Percentiles rank a stretch among this genome's conserved stretches.
Evolutionary conservation across 2,329 filamentous ascomycete species (phyloP).

Genomic region (Claviceps cyperi): DNA sequence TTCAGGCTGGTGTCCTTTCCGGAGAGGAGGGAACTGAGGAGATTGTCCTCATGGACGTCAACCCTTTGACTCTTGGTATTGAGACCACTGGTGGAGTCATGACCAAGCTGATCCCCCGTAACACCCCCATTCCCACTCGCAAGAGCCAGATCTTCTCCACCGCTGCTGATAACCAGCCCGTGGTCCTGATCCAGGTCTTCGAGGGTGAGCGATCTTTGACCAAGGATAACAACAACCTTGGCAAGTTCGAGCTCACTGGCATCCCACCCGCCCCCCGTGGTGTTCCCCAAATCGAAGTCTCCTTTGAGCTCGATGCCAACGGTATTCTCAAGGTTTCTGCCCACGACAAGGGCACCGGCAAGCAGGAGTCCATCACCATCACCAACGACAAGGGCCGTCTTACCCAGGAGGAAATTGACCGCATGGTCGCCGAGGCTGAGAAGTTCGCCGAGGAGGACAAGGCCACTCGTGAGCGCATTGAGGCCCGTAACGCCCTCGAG

Average conservation of each 20-base stretch:
- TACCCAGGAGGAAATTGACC: conserved; percentile 91
- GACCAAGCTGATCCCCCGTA: conserved; percentile 90
- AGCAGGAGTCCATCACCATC: conserved; percentile 94
- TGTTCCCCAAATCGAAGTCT: conserved; percentile 95
- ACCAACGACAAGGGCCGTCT: conserved; percentile 99
- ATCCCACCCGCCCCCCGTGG: conserved; percentile 92
- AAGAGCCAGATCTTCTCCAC: conserved; percentile 98
- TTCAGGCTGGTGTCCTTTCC: conserved; percentile 90
- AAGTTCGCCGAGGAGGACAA: conserved; percentile 99
- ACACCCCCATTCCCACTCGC: conserved; percentile 87
- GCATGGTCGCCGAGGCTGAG: conserved; percentile 97
- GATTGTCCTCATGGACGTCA: conserved; percentile 91
- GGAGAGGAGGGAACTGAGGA: conserved; percentile 71
- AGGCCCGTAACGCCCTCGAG: conserved; percentile 91
- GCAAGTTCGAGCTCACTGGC: conserved; percentile 95
- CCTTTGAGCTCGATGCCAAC: conserved; percentile 95
- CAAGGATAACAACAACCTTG: conserved; percentile 93
- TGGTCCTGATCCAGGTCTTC: conserved; percentile 87
- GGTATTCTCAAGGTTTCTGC: conserved; percentile 95
- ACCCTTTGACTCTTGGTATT: conserved; percentile 90
- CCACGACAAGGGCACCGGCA: conserved; percentile 95
- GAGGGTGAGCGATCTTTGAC: conserved; percentile 91
- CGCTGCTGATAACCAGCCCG: conserved; percentile 89
- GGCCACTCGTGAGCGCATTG: conserved; percentile 91
- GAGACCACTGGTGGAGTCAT: conserved; percentile 96